Conservation (phyloP, 768 basidiomycete species). For the Leccinum ochraceum region DNA sequence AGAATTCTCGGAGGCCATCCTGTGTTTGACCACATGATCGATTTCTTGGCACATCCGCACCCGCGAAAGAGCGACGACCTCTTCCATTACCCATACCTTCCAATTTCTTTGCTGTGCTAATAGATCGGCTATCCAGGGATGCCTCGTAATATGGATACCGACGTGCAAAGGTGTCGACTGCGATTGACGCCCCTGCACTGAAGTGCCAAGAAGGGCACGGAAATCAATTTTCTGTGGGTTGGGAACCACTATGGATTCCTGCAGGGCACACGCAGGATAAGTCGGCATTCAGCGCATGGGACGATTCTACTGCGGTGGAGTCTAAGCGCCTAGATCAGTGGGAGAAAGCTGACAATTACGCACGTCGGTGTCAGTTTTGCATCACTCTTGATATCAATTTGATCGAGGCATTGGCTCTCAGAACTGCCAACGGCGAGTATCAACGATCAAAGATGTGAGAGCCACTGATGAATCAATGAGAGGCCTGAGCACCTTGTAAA, state of each 20-base stretch:
- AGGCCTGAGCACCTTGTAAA: not conserved
- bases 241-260: not conserved
- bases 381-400: not conserved
- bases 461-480: not conserved
- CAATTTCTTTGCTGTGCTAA: not conserved
- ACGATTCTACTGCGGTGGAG: not conserved
- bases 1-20: not conserved
- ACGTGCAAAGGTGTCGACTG: not conserved
- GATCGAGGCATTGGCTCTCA: not conserved
- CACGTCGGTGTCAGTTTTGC: not conserved
- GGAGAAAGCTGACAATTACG: not conserved
- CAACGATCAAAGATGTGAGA: not conserved
- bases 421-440: not conserved
- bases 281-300: not conserved
- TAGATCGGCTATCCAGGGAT: not conserved
- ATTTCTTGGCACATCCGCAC: not conserved
- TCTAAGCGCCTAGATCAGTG: not conserved
- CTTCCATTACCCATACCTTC: not conserved
- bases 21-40: not conserved
- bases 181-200: not conserved
- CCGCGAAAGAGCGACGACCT: not conserved
- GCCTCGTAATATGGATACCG: not conserved
- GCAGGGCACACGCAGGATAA: not conserved
- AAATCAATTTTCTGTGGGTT: not conserved
- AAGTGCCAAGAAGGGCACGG: not conserved